Evolutionary conservation across 2,329 filamentous ascomycete species (phyloP).

Genomic region (Fusarium sacchari): DNA sequence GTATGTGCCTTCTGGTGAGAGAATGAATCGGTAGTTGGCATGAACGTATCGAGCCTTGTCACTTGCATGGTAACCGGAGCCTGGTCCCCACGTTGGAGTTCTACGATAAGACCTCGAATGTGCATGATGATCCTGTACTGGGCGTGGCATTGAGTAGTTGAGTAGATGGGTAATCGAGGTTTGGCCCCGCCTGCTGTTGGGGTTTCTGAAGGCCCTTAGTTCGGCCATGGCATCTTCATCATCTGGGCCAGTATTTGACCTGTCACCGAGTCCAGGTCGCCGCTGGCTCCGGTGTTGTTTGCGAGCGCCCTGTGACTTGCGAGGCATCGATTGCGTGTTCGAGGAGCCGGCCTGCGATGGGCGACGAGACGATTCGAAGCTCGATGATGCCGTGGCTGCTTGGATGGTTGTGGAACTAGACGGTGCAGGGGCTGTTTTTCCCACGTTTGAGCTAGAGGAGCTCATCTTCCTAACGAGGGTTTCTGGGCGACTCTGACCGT

Average conservation of each 20-base stretch:
- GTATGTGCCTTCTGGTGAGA: slow-evolving; percentile 84
- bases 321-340: slow-evolving; percentile 58
- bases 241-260: slow-evolving; percentile 58
- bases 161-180: slow-evolving; percentile 97
- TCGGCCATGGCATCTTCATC: slow-evolving; percentile 92
- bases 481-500: background rate
- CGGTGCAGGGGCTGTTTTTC: slow-evolving; percentile 63
- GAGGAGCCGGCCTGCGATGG: slow-evolving; percentile 51
- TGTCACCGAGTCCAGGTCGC: slow-evolving; percentile 64
- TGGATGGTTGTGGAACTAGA: slow-evolving; percentile 54
- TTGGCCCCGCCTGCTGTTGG: slow-evolving; percentile 83
- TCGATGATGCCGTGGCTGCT: slow-evolving; percentile 55
- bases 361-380: slow-evolving; percentile 63
- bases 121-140: slow-evolving; percentile 67
- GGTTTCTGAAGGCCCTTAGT: slow-evolving; percentile 68
- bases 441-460: slow-evolving; percentile 49
- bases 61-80: slow-evolving; percentile 87
- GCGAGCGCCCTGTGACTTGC: slow-evolving; percentile 79
- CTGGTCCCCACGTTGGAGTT: slow-evolving; percentile 83
- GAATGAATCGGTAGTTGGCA: slow-evolving; percentile 97
- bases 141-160: slow-evolving; percentile 85
- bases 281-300: slow-evolving; percentile 88
- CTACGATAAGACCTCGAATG: slow-evolving; percentile 70
- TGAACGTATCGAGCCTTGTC: slow-evolving; percentile 94
- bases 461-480: slow-evolving; percentile 46